phyloP scores from a whole-genome alignment of 495 filamentous ascomycete genomes.

The Hypoxylon trugodes region DNA sequence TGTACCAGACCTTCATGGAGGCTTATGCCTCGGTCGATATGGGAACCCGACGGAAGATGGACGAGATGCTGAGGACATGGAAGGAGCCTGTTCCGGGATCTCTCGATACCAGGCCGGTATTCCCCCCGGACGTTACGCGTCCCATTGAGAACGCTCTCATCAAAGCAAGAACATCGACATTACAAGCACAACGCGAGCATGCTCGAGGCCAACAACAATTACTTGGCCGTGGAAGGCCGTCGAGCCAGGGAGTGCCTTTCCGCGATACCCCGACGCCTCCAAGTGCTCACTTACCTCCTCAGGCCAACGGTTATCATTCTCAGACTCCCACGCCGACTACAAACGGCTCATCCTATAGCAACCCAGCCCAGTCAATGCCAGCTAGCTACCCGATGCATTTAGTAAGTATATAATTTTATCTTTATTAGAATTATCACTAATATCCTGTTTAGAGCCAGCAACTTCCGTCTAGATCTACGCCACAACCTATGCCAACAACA shows the following conservation, averaged over 20 bases:
- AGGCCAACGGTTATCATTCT: conserved; percentile 30
- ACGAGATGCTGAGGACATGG: conserved; percentile 98
- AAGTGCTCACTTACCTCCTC: conserved; percentile 46
- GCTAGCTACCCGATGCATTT: conserved; percentile 25
- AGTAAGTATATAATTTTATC: conserved; percentile 28
- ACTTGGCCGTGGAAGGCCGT: conserved; percentile 64
- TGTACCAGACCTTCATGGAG: conserved; percentile 95
- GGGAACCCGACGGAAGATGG: conserved; percentile 83
- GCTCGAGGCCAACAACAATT: conserved; percentile 70
- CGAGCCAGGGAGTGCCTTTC: conserved; percentile 61
- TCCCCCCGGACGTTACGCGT: conserved; percentile 81
- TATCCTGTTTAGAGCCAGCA: conserved; percentile 32
- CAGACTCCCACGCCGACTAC: conserved; percentile 25
- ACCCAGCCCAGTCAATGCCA: conserved; percentile 26
- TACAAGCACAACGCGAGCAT: conserved; percentile 74
- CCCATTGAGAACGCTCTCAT: conserved; percentile 94
- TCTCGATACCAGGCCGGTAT: conserved; percentile 85
- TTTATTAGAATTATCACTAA: conserved; percentile 20
- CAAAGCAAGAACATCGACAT: conserved; percentile 79
- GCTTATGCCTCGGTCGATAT: conserved; percentile 88
- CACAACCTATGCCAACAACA: conserved; percentile 45
- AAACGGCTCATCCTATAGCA: conserved; percentile 34
- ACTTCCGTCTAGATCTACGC: conserved; percentile 43
- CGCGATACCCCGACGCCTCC: conserved; percentile 77
- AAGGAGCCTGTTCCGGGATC: conserved; percentile 95